Conservation (phyloP, 73 alveolate genomes). For the Effrenium voratum region DNA sequence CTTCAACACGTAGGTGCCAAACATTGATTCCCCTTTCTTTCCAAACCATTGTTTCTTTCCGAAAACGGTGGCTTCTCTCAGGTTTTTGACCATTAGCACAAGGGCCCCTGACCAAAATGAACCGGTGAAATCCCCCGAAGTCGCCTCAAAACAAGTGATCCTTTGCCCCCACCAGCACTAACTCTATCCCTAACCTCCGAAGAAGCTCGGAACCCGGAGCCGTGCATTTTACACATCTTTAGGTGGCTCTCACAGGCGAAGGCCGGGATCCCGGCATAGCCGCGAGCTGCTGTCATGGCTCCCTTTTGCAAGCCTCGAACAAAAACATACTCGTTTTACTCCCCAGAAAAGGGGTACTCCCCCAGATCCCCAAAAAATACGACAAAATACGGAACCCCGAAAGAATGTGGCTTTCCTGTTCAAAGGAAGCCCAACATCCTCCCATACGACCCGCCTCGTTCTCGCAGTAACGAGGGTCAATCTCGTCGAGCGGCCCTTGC, state of each 20-base stretch:
- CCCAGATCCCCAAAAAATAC: no score
- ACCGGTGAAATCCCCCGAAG: no score
- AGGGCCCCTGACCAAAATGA: no score
- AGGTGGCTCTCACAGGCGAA: background rate
- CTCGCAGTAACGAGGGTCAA: conserved; percentile 95
- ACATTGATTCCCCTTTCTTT: background rate
- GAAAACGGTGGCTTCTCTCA: no score
- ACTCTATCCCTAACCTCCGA: background rate
- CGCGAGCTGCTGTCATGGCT: conserved; percentile 58
- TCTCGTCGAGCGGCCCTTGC: conserved; percentile 95
- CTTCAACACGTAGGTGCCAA: conserved; percentile 95
- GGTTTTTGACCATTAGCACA: no score
- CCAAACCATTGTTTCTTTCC: background rate
- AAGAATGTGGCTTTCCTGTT: no score
- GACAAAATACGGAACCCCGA: no score
- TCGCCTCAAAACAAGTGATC: no score
- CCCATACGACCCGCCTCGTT: conserved; percentile 95
- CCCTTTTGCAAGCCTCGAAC: background rate
- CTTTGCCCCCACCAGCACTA: background rate
- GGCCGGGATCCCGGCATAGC: conserved; percentile 34
- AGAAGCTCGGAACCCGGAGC: background rate
- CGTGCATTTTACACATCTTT: background rate
- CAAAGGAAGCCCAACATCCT: no score
- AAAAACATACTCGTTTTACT: no score
- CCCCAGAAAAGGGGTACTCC: no score